Evolutionary conservation across 2,329 filamentous ascomycete genomes (phyloP), one percentile per base, ranked within the genome.

Genomic region (Phaeosphaeriaceae sp.): DNA sequence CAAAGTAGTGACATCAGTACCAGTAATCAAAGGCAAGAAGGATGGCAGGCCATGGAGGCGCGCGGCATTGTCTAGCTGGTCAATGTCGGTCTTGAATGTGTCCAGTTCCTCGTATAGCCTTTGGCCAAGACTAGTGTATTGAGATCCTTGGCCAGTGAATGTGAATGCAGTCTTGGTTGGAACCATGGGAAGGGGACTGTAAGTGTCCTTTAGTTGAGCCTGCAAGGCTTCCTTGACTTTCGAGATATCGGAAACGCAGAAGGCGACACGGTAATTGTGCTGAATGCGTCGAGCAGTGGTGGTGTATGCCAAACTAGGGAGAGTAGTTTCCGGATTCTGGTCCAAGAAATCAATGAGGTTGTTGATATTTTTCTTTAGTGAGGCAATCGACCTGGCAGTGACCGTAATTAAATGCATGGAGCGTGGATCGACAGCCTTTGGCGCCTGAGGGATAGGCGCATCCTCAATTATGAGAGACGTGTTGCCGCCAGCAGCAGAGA

Each of bases 401-500:
- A 82, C 76, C 12, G 79, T 77, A 52, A 82, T 66, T 11, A 76
- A 74, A 42, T 80, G 74, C 50, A 77, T 76, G 29, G 71, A 67
- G 46, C 80, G 74, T 11, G 77, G 76, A 54, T 82, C 80, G 11
- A 70, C 63, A 21, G 54, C 75, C 41, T 54, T 72, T 7, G 77
- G 76, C 0, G 70, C 67, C 48, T 76, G 66, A 9, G 66, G 71
- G 17, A 78, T 51, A 32, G 79, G 79, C 18, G 73, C 79, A 57
- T 82, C 80, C 56, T 81, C 79, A 4, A 82, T 58, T n/a, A 82
- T 65, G 26, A 81, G 66, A 9, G 78, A 77, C 38, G 80, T 81
- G 67, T 82, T 82, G 37, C 80, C 80, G 64, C 79, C 79, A 50
- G 78, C 78, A 42, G 79, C 79, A 35, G 77, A 79, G 71, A 81